Percentiles rank a stretch among this genome's conserved stretches.
Conservation (phyloP, 345 rosid species). For the Ceriops decandra region DNA sequence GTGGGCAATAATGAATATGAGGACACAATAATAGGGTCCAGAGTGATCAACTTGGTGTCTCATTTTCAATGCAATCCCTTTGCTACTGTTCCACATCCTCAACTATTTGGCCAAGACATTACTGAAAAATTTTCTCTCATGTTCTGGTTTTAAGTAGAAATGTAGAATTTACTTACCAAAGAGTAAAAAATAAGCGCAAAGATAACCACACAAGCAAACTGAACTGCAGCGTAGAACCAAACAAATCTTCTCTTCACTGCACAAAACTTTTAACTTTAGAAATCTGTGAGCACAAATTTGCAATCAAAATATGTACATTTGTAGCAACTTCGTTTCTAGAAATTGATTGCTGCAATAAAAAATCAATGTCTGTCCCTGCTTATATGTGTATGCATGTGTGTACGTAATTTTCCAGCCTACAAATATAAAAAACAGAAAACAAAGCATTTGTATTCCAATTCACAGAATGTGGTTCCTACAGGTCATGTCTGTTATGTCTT, state of each 20-base stretch:
- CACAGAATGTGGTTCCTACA: background rate
- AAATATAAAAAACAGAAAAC: background rate
- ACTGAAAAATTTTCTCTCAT: background rate
- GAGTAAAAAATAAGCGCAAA: constrained; percentile 85
- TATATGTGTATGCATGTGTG: no score
- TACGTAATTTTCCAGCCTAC: no score
- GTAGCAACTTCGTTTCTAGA: background rate
- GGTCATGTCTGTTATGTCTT: background rate
- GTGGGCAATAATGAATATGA: constrained; percentile 7
- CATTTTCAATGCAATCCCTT: background rate
- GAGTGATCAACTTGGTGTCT: background rate
- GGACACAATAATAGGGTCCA: background rate
- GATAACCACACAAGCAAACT: constrained; percentile 74
- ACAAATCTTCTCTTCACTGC: constrained; percentile 77
- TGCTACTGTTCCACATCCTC: no score
- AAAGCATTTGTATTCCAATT: background rate
- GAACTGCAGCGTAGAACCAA: constrained; percentile 82
- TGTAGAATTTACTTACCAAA: constrained; percentile 45
- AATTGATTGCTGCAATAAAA: no score
- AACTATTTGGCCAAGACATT: no score
- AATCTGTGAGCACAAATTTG: background rate
- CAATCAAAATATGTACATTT: background rate
- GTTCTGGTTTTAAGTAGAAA: background rate
- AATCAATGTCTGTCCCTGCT: no score
- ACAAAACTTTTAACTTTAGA: constrained; percentile 17